Evolutionary conservation across 768 basidiomycete species (phyloP).

Genomic region (Leccinum variicolor): DNA sequence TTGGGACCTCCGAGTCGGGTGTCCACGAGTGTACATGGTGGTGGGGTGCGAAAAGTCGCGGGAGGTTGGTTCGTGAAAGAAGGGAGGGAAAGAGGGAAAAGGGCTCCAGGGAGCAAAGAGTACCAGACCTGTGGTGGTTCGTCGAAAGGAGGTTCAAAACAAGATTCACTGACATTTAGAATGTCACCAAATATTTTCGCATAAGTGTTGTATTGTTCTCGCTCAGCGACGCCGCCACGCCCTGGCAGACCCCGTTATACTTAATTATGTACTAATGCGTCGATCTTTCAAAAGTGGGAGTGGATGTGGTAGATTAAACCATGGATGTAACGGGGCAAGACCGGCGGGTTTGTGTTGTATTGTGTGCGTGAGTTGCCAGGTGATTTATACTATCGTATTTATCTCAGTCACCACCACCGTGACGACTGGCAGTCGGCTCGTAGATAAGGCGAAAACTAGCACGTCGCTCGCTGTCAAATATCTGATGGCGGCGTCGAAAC

Average conservation of each 20-base stretch:
- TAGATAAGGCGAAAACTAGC: neutral
- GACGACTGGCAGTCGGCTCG: neutral
- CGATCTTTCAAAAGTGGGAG: neutral
- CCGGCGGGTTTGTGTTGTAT: neutral
- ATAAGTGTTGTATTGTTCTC: neutral
- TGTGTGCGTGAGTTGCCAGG: neutral
- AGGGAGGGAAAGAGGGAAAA: neutral
- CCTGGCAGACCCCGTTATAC: neutral
- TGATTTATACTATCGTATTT: neutral
- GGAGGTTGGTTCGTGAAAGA: neutral
- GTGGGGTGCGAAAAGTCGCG: neutral
- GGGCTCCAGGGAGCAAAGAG: conserved; percentile 3
- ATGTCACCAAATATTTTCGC: neutral
- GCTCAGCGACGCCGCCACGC: neutral
- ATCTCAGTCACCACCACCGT: neutral
- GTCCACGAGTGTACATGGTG: conserved; percentile 1
- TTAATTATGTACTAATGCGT: conserved; percentile 6
- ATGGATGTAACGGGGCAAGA: neutral
- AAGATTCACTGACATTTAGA: neutral
- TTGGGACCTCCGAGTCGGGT: neutral
- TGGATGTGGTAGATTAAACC: neutral
- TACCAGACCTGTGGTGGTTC: conserved; percentile 1
- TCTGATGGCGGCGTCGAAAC: neutral
- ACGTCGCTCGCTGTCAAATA: neutral
- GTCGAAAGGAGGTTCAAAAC: neutral